Evolutionary conservation across 495 filamentous ascomycete species (phyloP).

Genomic region (Rostrohypoxylon terebratum): DNA sequence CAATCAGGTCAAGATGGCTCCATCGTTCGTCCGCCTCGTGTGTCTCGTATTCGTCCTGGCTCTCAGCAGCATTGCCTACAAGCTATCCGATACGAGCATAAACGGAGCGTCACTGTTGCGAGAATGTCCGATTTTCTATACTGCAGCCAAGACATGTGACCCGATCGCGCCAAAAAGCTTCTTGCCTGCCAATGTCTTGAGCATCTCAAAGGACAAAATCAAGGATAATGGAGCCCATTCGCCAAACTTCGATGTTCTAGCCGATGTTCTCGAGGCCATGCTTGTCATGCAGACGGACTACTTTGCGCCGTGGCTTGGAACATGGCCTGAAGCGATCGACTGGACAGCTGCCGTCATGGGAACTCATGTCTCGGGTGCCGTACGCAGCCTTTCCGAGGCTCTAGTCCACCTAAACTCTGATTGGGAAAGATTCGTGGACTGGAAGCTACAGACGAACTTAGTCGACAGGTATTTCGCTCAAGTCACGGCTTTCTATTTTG

Average conservation of each 20-base stretch:
- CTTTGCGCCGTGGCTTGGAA: constrained; percentile 81
- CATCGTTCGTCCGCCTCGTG: constrained; percentile 17
- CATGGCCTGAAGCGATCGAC: constrained; percentile 89
- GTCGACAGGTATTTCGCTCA: constrained; percentile 88
- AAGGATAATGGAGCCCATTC: constrained; percentile 1
- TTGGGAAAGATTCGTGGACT: constrained; percentile 46
- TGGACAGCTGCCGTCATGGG: constrained; percentile 93
- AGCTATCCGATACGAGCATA: constrained; percentile 7
- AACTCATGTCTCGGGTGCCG: constrained; percentile 78
- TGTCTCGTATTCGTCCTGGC: constrained; percentile 8
- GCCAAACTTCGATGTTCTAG: constrained; percentile 49
- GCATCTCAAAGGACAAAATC: not conserved
- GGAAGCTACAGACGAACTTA: constrained; percentile 72
- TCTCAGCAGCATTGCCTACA: constrained; percentile 7
- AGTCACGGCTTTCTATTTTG: constrained; percentile 81
- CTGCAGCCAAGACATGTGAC: constrained; percentile 35
- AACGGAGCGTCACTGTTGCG: constrained; percentile 19
- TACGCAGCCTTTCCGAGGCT: constrained; percentile 69
- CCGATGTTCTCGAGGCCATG: constrained; percentile 69
- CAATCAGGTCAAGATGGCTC: constrained; percentile 23
- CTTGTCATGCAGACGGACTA: constrained; percentile 80
- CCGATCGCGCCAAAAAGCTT: constrained; percentile 46
- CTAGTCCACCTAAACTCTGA: constrained; percentile 41
- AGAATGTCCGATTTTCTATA: constrained; percentile 46
- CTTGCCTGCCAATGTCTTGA: constrained; percentile 31